A percentile compares a stretch with the other conserved stretches of the same genome.
Evolutionary conservation across 1,139 yeast species (phyloP).

Genomic region (Yamadazyma taylorii): DNA sequence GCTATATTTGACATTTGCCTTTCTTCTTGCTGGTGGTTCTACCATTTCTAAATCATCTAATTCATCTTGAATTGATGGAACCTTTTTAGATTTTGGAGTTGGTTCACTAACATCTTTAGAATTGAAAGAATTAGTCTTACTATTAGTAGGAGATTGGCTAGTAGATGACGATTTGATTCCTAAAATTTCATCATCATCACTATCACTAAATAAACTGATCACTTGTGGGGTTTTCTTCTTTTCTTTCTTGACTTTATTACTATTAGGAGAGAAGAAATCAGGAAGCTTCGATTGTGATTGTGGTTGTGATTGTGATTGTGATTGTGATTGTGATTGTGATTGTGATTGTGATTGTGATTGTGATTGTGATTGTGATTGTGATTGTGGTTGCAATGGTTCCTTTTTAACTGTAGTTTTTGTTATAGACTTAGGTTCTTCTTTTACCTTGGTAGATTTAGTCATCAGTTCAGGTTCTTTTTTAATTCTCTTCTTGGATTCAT

Average conservation of each 20-base stretch:
- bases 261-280: slow-evolving; percentile 15
- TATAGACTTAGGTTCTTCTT: slow-evolving; percentile 7
- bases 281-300: slow-evolving; percentile 12
- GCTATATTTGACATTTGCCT: slow-evolving; percentile 1
- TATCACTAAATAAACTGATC: slow-evolving; percentile 28
- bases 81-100: slow-evolving; percentile 10
- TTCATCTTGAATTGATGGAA: slow-evolving; percentile 8
- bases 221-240: slow-evolving; percentile 12
- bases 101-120: neutral
- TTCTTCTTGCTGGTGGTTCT: slow-evolving; percentile 5
- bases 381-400: slow-evolving; percentile 6
- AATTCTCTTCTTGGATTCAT: slow-evolving; percentile 9
- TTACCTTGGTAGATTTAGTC: slow-evolving; percentile 11
- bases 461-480: slow-evolving; percentile 16
- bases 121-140: slow-evolving; percentile 1
- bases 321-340: slow-evolving; percentile 4
- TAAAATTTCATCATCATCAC: slow-evolving; percentile 33
- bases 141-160: slow-evolving; percentile 8
- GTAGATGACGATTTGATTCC: slow-evolving; percentile 15
- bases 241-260: slow-evolving; percentile 3
- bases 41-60: slow-evolving; percentile 8
- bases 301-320: slow-evolving; percentile 1
- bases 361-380: slow-evolving; percentile 3
- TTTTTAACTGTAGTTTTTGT: slow-evolving; percentile 5
- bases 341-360: slow-evolving; percentile 4